Conservation (phyloP, 257 asterid genomes). For the Mentha longifolia region DNA sequence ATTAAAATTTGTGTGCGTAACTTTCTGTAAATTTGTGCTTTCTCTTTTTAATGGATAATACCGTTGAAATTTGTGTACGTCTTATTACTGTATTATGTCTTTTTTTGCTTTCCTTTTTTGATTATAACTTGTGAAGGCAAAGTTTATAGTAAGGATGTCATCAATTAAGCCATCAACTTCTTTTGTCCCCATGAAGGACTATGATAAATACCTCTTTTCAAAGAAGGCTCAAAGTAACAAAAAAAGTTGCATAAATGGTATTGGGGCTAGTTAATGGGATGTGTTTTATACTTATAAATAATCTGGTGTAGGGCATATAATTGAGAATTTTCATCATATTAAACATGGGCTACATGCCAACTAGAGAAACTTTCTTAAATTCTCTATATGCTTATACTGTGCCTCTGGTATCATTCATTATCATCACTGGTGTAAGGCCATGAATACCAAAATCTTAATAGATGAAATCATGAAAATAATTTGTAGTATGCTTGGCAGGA, state of each 20-base stretch:
- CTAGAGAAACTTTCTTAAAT: neutral
- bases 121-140: neutral
- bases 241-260: no score
- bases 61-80: neutral
- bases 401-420: slow-evolving; percentile 6
- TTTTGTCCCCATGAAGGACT: neutral
- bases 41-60: neutral
- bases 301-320: neutral
- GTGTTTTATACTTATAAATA: neutral
- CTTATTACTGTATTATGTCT: neutral
- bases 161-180: neutral
- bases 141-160: neutral
- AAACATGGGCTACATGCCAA: neutral
- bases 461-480: neutral
- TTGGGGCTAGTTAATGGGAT: no score
- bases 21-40: slow-evolving; percentile 3
- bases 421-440: neutral
- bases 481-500: no score
- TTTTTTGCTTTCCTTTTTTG: no score
- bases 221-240: neutral
- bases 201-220: neutral
- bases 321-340: neutral
- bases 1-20: slow-evolving; percentile 3
- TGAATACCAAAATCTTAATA: neutral
- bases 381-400: slow-evolving; percentile 11